Conservation (phyloP, 768 basidiomycete species). For the Chiua virens region DNA sequence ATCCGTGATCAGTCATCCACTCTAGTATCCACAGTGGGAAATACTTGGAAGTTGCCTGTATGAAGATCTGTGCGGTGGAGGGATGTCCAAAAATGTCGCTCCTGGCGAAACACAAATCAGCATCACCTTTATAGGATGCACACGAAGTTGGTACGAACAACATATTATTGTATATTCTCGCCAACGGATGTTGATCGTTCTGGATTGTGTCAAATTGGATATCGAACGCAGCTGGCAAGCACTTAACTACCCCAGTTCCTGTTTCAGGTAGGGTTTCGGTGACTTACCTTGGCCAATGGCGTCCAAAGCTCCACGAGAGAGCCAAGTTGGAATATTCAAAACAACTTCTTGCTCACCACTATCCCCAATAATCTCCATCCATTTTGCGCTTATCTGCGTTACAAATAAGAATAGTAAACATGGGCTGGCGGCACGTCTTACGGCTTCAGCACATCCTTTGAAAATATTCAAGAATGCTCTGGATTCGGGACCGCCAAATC, state of each 20-base stretch:
- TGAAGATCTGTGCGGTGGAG: conserved; percentile 18
- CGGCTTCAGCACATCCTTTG: conserved; percentile 34
- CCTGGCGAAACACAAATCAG: conserved; percentile 8
- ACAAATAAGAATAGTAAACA: not conserved
- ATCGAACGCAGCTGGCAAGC: conserved; percentile 44
- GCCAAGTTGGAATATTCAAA: conserved; percentile 27
- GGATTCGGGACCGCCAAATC: conserved; percentile 52
- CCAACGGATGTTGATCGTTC: conserved; percentile 11
- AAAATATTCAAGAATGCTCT: conserved; percentile 53
- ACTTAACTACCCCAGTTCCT: not conserved
- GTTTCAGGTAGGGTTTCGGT: not conserved
- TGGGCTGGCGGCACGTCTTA: conserved; percentile 1
- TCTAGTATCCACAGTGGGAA: conserved; percentile 23
- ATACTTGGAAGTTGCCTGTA: not conserved
- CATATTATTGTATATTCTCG: conserved; percentile 9
- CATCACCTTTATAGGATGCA: not conserved
- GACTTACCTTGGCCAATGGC: conserved; percentile 48
- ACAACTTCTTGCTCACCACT: conserved; percentile 10
- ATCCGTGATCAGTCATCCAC: conserved; percentile 32
- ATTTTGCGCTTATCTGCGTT: conserved; percentile 22
- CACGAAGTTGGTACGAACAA: conserved; percentile 4
- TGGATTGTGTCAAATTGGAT: conserved; percentile 36
- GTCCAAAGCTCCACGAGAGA: conserved; percentile 49
- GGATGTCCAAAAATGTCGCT: conserved; percentile 17
- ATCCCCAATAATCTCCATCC: conserved; percentile 20